Percentiles rank a stretch among this genome's conserved stretches.
These are phyloP conservation scores for Mycena floridula DNA, from an alignment of 768 basidiomycete species.

Conservation along the genomic window DNA sequence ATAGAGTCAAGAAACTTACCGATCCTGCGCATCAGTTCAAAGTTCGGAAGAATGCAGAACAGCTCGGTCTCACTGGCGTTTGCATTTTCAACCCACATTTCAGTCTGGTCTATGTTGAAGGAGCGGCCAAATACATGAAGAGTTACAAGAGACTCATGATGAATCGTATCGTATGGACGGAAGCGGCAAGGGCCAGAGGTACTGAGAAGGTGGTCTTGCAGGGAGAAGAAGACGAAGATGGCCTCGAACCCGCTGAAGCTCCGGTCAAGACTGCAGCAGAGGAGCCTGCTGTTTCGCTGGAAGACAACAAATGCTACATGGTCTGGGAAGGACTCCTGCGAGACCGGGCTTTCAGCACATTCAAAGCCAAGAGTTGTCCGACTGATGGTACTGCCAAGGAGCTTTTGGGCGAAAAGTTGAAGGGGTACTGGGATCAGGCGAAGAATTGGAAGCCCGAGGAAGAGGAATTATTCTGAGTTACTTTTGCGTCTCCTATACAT, in stretches of 20 bases:
- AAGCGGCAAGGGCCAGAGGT: slow-evolving; percentile 75
- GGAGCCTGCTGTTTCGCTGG: slow-evolving; percentile 46
- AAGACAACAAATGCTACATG: slow-evolving; percentile 82
- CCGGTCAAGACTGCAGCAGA: slow-evolving; percentile 18
- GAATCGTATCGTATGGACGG: slow-evolving; percentile 89
- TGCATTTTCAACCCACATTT: slow-evolving; percentile 90
- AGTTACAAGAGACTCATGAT: slow-evolving; percentile 86
- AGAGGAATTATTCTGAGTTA: slow-evolving; percentile 53
- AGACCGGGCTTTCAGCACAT: slow-evolving; percentile 74
- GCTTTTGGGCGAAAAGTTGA: slow-evolving; percentile 74
- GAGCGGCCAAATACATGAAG: slow-evolving; percentile 77
- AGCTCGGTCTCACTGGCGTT: slow-evolving; percentile 79
- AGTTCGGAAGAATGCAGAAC: slow-evolving; percentile 94
- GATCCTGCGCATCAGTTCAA: slow-evolving; percentile 95
- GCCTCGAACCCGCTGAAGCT: slow-evolving; percentile 13
- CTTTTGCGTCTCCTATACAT: neutral
- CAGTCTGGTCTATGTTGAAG: slow-evolving; percentile 91
- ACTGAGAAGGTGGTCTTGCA: slow-evolving; percentile 67
- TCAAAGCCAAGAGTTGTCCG: slow-evolving; percentile 77
- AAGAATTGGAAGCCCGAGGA: slow-evolving; percentile 88
- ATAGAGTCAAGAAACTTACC: slow-evolving; percentile 78
- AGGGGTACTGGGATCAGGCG: slow-evolving; percentile 91
- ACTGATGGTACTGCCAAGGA: slow-evolving; percentile 86
- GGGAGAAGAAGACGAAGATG: slow-evolving; percentile 38
- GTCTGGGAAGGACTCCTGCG: slow-evolving; percentile 91